A percentile compares a stretch with the other conserved stretches of the same genome.
Evolutionary conservation across 1,284 basidiomycete species (phyloP).

Genomic region (Papiliotrema flavescens): DNA sequence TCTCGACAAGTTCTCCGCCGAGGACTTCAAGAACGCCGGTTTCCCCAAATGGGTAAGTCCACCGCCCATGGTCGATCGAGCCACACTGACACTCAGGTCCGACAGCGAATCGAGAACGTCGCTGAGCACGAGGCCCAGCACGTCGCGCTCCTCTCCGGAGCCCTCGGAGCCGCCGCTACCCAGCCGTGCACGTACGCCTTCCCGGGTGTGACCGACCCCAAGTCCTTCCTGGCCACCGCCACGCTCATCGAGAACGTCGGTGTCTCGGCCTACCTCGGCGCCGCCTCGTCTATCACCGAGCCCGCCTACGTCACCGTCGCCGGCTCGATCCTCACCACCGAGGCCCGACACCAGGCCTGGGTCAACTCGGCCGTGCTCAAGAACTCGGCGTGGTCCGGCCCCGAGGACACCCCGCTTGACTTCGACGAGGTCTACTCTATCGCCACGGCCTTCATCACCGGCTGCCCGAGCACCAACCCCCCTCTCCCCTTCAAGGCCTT

Average conservation of each 20-base stretch:
- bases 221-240: conserved; percentile 69
- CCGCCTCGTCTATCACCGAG: conserved; percentile 56
- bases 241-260: conserved; percentile 75
- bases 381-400: conserved; percentile 56
- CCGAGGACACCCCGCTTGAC: conserved; percentile 56
- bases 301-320: conserved; percentile 53
- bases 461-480: conserved; percentile 47
- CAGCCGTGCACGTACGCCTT: conserved; percentile 41
- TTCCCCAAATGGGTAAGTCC: conserved; percentile 52
- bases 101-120: conserved; percentile 52
- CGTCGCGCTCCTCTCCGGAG: conserved; percentile 53
- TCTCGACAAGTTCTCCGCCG: conserved; percentile 17
- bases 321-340: conserved; percentile 72
- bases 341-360: conserved; percentile 68
- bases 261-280: conserved; percentile 75
- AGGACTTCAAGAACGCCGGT: conserved; percentile 55
- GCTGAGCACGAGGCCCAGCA: conserved; percentile 59
- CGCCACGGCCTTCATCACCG: conserved; percentile 39
- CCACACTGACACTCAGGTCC: conserved; percentile 28
- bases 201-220: conserved; percentile 55
- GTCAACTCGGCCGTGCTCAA: conserved; percentile 29
- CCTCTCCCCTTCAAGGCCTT: conserved; percentile 50
- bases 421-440: conserved; percentile 52
- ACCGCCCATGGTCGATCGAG: not conserved
- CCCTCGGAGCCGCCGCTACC: conserved; percentile 58